Evolutionary conservation across 1,284 basidiomycete species (phyloP), one percentile per base, ranked within the genome.

Genomic region (Takashimella tepidaria): DNA sequence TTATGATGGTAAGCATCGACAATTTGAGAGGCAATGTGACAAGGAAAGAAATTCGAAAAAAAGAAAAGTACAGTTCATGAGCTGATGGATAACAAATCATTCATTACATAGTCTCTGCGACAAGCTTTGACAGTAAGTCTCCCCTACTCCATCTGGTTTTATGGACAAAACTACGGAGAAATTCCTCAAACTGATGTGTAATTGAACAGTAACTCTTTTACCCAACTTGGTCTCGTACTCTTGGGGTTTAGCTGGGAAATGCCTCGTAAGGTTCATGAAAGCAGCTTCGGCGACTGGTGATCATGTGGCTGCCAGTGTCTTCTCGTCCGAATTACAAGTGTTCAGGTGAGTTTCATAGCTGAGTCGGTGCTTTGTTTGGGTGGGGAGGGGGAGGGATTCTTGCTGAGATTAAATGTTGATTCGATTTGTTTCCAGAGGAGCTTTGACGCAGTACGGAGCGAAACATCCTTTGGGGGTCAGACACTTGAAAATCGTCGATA

Each of bases 71-170:
- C 5, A 19, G 37, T 24, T 27, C 16, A 44, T 44, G 16, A 24
- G 41, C 43, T 23, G 12, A 5, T n/a, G 46, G n/a, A 47, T 53
- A 40, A 50, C 43, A 1, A 42, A 40, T 19, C 10, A 31, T 37
- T 37, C 31, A 8, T 37, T 37, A 37, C 31, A 6, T 47, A 68
- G 66, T 70, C 25, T 66, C 61, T 12, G 59, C 66, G 6, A 72
- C 72, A 6, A 69, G 63, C 37, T 74, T 63, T 47, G 72, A 74
- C 56, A 40, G 69, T 72, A 41, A 53, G 69, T 59, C 4, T 19
- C n/a, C n/a, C n/a, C n/a, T n/a, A n/a, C n/a, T 37, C 31, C 16
- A 37, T 16, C 31, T 37, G 31, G 16, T 16, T 8, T 37, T 37
- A 37, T 16, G n/a, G n/a, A n/a, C n/a, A n/a, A n/a, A n/a, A n/a